Conservation (phyloP, 805 yeast species). For the Lipomyces sp. region DNA sequence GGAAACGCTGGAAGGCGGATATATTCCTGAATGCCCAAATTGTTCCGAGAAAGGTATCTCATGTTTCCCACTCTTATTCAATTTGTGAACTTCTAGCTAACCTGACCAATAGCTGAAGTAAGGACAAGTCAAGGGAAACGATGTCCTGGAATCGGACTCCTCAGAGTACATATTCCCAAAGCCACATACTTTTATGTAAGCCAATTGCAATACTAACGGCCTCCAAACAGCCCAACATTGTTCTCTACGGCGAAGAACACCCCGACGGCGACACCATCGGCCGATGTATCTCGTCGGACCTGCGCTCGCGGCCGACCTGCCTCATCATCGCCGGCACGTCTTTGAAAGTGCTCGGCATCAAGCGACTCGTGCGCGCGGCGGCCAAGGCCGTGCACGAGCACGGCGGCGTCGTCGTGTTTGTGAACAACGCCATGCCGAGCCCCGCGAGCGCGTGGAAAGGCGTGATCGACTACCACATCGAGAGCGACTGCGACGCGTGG, state of each 20-base stretch:
- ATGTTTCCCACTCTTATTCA: too few species aligned
- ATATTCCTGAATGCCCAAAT: constrained; percentile 69
- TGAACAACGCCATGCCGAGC: constrained; percentile 49
- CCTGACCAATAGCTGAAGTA: constrained; percentile 41
- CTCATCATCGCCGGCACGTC: constrained; percentile 92
- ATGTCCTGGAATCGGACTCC: constrained; percentile 65
- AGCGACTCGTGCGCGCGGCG: constrained; percentile 64
- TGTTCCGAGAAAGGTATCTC: constrained; percentile 51
- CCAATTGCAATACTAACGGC: neutral
- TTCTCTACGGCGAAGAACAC: constrained; percentile 90
- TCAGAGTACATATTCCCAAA: constrained; percentile 43
- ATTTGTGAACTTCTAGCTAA: too few species aligned
- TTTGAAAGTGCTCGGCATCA: constrained; percentile 85
- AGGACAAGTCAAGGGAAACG: constrained; percentile 71
- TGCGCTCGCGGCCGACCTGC: constrained; percentile 62
- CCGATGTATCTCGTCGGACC: constrained; percentile 62
- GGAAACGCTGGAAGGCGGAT: constrained; percentile 53
- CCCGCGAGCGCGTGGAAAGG: constrained; percentile 61
- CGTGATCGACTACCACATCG: constrained; percentile 73
- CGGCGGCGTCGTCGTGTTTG: constrained; percentile 73
- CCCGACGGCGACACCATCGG: constrained; percentile 81
- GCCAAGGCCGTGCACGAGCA: constrained; percentile 70
- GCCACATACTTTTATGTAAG: too few species aligned
- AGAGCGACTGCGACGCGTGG: constrained; percentile 81
- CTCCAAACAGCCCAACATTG: constrained; percentile 65